phyloP scores from a whole-genome alignment of 768 basidiomycete genomes.

The Suillus paluster region DNA sequence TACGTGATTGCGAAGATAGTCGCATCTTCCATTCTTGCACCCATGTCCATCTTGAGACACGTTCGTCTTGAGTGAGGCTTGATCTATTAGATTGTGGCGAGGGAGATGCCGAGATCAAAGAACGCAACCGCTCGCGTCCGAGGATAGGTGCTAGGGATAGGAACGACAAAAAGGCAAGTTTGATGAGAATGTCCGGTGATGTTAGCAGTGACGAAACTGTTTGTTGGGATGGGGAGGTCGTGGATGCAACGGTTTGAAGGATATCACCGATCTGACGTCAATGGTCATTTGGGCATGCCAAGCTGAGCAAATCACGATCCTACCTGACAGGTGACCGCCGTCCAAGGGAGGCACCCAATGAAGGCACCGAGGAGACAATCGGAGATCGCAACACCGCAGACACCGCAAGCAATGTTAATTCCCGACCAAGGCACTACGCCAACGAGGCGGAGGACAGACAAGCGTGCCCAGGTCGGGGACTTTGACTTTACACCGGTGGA shows the following conservation, averaged over 20 bases:
- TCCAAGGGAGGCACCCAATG: constrained; percentile 87
- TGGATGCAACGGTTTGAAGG: constrained; percentile 79
- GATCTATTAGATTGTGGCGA: constrained; percentile 22
- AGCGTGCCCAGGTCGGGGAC: constrained; percentile 74
- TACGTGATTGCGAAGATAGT: constrained; percentile 53
- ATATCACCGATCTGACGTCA: constrained; percentile 77
- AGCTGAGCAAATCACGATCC: constrained; percentile 27
- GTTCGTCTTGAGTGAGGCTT: constrained; percentile 37
- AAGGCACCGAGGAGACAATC: constrained; percentile 84
- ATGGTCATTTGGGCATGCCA: constrained; percentile 8
- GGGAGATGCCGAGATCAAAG: constrained; percentile 49
- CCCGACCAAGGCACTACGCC: constrained; percentile 97
- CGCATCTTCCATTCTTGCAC: constrained; percentile 73
- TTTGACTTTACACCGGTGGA: constrained; percentile 39
- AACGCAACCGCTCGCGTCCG: constrained; percentile 66
- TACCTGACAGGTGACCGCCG: constrained; percentile 89
- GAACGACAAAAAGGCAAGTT: constrained; percentile 81
- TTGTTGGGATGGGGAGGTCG: constrained; percentile 70
- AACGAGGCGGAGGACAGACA: constrained; percentile 86
- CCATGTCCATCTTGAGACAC: constrained; percentile 58
- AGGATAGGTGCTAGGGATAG: constrained; percentile 89
- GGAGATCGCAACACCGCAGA: constrained; percentile 75
- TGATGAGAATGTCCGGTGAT: constrained; percentile 81
- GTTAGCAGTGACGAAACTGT: constrained; percentile 85
- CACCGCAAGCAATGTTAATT: constrained; percentile 95